Base-by-base conservation (phyloP, 805 yeast species). In the Candida orba region DNA sequence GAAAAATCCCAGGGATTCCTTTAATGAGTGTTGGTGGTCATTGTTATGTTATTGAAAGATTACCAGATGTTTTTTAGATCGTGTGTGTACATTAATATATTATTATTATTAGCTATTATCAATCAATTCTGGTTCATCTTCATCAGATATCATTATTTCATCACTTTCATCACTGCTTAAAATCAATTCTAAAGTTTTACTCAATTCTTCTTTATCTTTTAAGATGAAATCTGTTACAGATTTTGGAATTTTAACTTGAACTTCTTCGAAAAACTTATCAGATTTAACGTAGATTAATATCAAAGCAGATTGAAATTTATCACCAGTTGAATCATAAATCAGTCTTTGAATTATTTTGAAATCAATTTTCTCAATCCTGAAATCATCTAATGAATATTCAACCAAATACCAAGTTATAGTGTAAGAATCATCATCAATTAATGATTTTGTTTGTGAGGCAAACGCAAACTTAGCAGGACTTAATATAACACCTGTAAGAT, bases 1-100 rank as follows among this genome's bases (percentile, higher is more conserved):
- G 99, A 68, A 93, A 93, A 64, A 88, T 93, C 24, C 99, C 99
- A 1, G 99, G 99, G 57, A 85, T 93, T 49, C 99, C 99, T 12
- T 71, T 93, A 31, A 79, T 93, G 95, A 87, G 96, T 66, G 99
- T 93, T 7, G 99, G 98, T 31, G 84, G 84, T 3, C 95, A 88
- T 62, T 71, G 89, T 1, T 93, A 91, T 61, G 96, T 86, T 32
- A 82, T 93, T 52, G 99, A 93, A 65, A 78, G 96, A 62, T 74
- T 93, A 46, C 99, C 99, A 2, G 96, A 90, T 63, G 96, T 85
- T n/a, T 84, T 84, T 58, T 84, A 40, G 42, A 1, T 12, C 13
- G 27, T 8, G 27, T 25, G 27, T 25, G 13, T 30, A 20, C 3
- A 20, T 15, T 8, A 31, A 15, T 8, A 25, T 13, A 10, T 12